Base-by-base conservation (phyloP, 2,329 filamentous ascomycete genomes). In the Venturia carpophila region DNA sequence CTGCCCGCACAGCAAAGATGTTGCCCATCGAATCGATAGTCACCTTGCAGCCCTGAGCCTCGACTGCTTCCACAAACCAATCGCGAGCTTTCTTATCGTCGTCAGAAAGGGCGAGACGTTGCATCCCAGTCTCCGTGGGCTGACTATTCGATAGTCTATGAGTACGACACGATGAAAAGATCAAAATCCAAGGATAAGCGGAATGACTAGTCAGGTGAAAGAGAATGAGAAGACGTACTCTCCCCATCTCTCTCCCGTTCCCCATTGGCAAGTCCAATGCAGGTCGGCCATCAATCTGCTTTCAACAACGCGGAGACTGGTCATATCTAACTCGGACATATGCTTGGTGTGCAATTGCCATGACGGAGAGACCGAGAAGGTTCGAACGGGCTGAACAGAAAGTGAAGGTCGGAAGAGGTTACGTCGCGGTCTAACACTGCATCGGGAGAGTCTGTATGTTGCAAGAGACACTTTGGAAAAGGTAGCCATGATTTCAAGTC, bases 11-110 rank as follows among this genome's bases (percentile, higher is more conserved):
- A 0, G 89, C 88, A 72, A 93, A 94, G 67, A 88, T 89, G 69
- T 93, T 94, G 24, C 90, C 90, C 84, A 93, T 92, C 34, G 84
- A 79, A 72, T 94, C 90, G 1, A 91, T 75, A 0, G 82, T 87
- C 9, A 89, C 80, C 3, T 80, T 79, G 73, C 90, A 93, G 11
- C 87, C 88, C 0, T 92, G 76, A 0, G 76, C 78, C 69, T 83
- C 76, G 1, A 84, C 85, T 0, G 84, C 86, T 21, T 85, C 73
- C 0, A 86, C 81, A 68, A 94, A 92, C 90, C 90, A 94, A 73
- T 90, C 84, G 47, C 90, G 84, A 15, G 83, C 89, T 70, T 83
- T 75, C 71, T 87, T 89, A 72, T 93, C 90, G 1, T 84, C 79
- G 69, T 92, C 85, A 1, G 86, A 87, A 24, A 93, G 80, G 3